phyloP scores from a whole-genome alignment of 2,329 filamentous ascomycete genomes.

The Penicillium sumatraense region DNA sequence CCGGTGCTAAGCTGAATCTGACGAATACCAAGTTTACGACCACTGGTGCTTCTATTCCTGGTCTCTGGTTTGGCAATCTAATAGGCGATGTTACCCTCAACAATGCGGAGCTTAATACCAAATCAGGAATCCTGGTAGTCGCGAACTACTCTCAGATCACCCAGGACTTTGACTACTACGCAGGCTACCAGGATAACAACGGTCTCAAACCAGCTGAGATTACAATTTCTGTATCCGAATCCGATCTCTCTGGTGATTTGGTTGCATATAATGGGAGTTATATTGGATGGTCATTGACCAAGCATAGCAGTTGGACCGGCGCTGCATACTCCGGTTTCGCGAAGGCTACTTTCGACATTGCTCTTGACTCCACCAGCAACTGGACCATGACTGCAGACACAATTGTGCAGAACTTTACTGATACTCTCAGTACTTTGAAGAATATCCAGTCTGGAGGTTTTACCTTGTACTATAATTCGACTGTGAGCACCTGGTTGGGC shows the following conservation, averaged over 20 bases:
- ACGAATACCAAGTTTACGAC: constrained; percentile 28
- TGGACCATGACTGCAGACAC: constrained; percentile 21
- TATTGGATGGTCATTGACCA: constrained; percentile 16
- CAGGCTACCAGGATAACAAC: constrained; percentile 31
- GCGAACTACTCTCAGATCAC: constrained; percentile 14
- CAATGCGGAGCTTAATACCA: constrained; percentile 19
- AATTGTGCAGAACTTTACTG: constrained; percentile 18
- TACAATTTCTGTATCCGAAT: constrained; percentile 29
- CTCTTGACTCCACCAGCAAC: constrained; percentile 15
- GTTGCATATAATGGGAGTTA: constrained; percentile 38
- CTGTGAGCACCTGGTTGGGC: constrained; percentile 15
- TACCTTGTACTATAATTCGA: constrained; percentile 19
- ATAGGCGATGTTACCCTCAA: constrained; percentile 21
- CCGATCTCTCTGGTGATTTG: constrained; percentile 32
- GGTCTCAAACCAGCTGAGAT: constrained; percentile 32
- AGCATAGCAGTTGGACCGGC: constrained; percentile 21
- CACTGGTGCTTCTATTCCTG: constrained; percentile 24
- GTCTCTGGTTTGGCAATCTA: constrained; percentile 38
- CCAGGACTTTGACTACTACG: constrained; percentile 37
- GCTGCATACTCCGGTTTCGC: constrained; percentile 20
- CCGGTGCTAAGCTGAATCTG: constrained; percentile 28
- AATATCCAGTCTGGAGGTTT: constrained; percentile 17
- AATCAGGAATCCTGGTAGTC: constrained; percentile 16
- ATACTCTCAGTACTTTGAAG: constrained; percentile 7
- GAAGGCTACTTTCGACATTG: constrained; percentile 10